Evolutionary conservation across 169 alveolate genomes (phyloP), one percentile per base, ranked within the genome.

Genomic region (Cystoisospora suis): DNA sequence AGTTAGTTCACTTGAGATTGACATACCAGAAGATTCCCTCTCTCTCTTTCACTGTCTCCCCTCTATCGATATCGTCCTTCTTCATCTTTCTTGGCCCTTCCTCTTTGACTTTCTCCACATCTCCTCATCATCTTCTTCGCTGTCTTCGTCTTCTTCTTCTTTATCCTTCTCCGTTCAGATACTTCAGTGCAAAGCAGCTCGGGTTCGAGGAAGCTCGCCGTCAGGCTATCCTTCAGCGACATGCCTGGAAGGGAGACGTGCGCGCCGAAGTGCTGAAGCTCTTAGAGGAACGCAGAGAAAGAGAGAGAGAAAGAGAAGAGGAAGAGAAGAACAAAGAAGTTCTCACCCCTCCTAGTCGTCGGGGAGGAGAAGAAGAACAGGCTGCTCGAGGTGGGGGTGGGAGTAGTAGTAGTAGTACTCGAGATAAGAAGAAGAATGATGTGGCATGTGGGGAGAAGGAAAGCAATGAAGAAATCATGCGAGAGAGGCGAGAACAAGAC

Each of bases 141-240:
- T 65, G 79, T 12, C 79, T n/a, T 5, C 36, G 23, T 12, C 29
- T 53, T 53, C 65, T 53, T 12, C 65, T 53, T 53, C 29, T 53
- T 12, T 53, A 12, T 53, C 65, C 6, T 5, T n/a, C 36, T n/a
- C 6, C 29, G 6, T 38, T 2, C 89, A 83, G 89, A 12, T 83
- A 83, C 42, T 83, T 58, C 59, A 83, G 89, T 80, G 77, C 70
- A 32, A 83, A 59, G 61, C 89, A 83, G 79, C 44, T 56, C 49
- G 89, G 89, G 27, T 83, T 83, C 34, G 89, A 56, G 40, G 69
- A 80, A 44, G 89, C 89, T 9, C 77, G 89, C 34, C 89, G 89
- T 0, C 65, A 58, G 45, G 89, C 89, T 42, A 59, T 83, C 27
- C 89, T 83, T 12, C 89, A 49, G 89, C 89, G 89, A 42, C 89